These are phyloP conservation scores for Cutaneotrichosporon sp. DNA, from an alignment of 1,284 basidiomycete species.

Conservation along the genomic window DNA sequence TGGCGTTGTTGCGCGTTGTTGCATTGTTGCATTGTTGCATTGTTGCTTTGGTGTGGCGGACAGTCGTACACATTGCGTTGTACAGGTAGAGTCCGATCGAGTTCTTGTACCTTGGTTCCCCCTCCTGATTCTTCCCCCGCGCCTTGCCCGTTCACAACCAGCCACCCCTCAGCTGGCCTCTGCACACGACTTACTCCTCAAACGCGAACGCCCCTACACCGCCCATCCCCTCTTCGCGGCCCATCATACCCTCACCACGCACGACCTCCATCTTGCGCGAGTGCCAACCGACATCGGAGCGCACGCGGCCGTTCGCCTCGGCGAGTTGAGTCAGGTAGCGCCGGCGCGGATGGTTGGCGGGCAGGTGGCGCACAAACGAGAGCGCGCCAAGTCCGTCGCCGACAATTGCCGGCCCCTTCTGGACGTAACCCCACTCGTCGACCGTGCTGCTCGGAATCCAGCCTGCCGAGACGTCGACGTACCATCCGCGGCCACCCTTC, in stretches of 20 bases:
- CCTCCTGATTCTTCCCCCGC: not conserved
- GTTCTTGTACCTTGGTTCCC: not conserved
- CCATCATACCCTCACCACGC: constrained; percentile 83
- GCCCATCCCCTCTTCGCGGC: constrained; percentile 86
- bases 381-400: constrained; percentile 21
- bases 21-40: not conserved
- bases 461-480: constrained; percentile 80
- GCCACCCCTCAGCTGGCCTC: not conserved
- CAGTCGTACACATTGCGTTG: not conserved
- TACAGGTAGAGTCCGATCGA: not conserved
- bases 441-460: constrained; percentile 59
- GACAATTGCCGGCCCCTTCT: constrained; percentile 6
- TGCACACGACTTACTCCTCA: constrained; percentile 41
- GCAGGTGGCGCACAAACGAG: constrained; percentile 46
- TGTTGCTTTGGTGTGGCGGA: not conserved
- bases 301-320: constrained; percentile 81
- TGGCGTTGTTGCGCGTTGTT: not conserved
- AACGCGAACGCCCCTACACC: constrained; percentile 91
- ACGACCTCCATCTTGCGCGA: constrained; percentile 95
- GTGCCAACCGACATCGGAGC: constrained; percentile 90
- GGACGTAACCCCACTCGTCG: constrained; percentile 18
- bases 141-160: constrained; percentile 3
- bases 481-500: constrained; percentile 93
- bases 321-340: constrained; percentile 69
- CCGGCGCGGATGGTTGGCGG: constrained; percentile 62